These are phyloP conservation scores for Coriolopsis trogii DNA, from an alignment of 1,284 basidiomycete genomes.

Conservation along the genomic window DNA sequence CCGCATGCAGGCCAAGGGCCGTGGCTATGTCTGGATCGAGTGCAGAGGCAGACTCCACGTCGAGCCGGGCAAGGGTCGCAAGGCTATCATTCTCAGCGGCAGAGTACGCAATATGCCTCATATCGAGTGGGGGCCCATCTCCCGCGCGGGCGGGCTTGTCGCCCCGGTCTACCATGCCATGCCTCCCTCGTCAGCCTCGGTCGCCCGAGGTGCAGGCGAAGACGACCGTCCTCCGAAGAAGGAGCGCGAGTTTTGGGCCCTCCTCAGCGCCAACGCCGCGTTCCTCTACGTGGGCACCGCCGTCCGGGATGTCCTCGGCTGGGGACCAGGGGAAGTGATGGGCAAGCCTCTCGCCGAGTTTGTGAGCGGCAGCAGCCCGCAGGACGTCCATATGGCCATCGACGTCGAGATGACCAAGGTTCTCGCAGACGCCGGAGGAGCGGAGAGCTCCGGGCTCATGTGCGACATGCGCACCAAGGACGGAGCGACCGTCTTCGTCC, in stretches of 20 bases:
- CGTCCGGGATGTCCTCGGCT: conserved; percentile 62
- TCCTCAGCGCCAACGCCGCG: conserved; percentile 51
- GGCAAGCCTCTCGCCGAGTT: conserved; percentile 66
- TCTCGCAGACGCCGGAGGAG: conserved; percentile 23
- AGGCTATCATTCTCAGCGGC: conserved; percentile 85
- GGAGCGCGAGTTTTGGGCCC: conserved; percentile 61
- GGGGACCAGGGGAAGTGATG: conserved; percentile 70
- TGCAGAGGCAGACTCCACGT: conserved; percentile 83
- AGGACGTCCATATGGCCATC: conserved; percentile 22
- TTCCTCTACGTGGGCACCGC: conserved; percentile 55
- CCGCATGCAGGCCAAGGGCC: conserved; percentile 67
- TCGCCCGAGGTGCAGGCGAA: conserved; percentile 6
- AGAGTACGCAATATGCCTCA: conserved; percentile 69
- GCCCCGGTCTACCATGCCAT: conserved; percentile 10
- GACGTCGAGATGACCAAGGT: conserved; percentile 28
- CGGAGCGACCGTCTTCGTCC: conserved; percentile 34
- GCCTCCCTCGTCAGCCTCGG: conserved; percentile 3
- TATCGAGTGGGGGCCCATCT: conserved; percentile 63
- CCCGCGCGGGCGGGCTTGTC: conserved; percentile 49
- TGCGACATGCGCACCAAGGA: conserved; percentile 41
- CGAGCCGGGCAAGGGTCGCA: conserved; percentile 88
- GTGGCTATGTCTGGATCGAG: conserved; percentile 84
- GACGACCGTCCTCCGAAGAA: conserved; percentile 8
- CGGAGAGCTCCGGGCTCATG: conserved; percentile 29
- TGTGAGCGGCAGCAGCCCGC: conserved; percentile 31